Evolutionary conservation across 306 rosid genomes (phyloP).

Genomic region (Dicorynia guianensis): DNA sequence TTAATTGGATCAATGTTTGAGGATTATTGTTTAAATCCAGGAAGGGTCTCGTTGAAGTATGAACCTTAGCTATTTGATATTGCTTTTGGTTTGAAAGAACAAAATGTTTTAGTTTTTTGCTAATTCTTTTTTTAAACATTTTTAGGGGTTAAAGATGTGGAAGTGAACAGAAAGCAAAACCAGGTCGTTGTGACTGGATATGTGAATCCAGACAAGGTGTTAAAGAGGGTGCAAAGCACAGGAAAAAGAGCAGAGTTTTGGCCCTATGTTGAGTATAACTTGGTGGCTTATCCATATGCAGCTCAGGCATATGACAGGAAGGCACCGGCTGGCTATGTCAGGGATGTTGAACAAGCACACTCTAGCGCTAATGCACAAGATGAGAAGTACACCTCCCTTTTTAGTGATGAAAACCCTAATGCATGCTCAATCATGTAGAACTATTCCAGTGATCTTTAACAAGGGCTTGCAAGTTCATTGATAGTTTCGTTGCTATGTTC

Average conservation of each 20-base stretch:
- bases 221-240: conserved; percentile 77
- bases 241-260: conserved; percentile 92
- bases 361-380: conserved; percentile 63
- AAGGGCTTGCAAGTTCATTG: background rate
- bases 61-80: too few species aligned
- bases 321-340: conserved; percentile 90
- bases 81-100: too few species aligned
- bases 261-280: conserved; percentile 88
- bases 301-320: conserved; percentile 87
- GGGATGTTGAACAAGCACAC: conserved; percentile 61
- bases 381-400: conserved; percentile 65
- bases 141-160: conserved; percentile 75
- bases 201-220: conserved; percentile 85
- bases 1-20: too few species aligned
- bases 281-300: conserved; percentile 87
- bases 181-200: conserved; percentile 74
- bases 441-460: background rate
- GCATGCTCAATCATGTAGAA: conserved; percentile 79
- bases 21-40: too few species aligned
- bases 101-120: too few species aligned
- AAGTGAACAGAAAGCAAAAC: conserved; percentile 79
- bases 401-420: conserved; percentile 92
- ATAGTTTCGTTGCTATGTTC: background rate
- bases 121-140: background rate
- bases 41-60: too few species aligned